Conservation (phyloP, 805 yeast species). For the Myxozyma mucilagina region DNA sequence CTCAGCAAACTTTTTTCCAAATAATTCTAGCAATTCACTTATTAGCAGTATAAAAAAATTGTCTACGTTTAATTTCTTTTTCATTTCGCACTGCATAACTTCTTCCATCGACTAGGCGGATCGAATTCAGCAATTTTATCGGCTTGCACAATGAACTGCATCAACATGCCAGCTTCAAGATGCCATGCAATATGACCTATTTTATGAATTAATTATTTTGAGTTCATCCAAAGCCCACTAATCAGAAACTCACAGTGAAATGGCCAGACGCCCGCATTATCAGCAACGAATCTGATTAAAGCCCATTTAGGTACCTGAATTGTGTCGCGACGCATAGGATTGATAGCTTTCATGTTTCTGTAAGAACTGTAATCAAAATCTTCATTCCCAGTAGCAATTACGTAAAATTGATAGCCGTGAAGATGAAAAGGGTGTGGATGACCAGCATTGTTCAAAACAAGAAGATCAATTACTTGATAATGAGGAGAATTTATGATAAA, state of each 20-base stretch:
- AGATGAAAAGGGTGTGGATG: conserved; percentile 93
- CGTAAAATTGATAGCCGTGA: conserved; percentile 84
- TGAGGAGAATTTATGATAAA: conserved; percentile 40
- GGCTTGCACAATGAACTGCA: conserved; percentile 46
- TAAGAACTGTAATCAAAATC: conserved; percentile 50
- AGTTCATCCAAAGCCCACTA: conserved; percentile 14
- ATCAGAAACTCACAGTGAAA: conserved; percentile 62
- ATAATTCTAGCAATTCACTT: too few species aligned
- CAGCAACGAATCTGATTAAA: conserved; percentile 61
- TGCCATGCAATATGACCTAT: conserved; percentile 98
- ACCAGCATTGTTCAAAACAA: conserved; percentile 69
- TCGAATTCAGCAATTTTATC: conserved; percentile 21
- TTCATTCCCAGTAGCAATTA: conserved; percentile 58
- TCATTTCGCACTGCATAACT: conserved; percentile 20
- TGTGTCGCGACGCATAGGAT: conserved; percentile 68
- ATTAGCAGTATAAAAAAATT: not conserved
- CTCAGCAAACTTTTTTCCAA: not conserved
- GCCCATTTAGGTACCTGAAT: conserved; percentile 66
- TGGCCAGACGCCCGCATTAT: conserved; percentile 91
- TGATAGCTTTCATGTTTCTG: conserved; percentile 44
- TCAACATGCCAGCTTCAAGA: conserved; percentile 93
- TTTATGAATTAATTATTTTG: conserved; percentile 56
- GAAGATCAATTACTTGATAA: conserved; percentile 56
- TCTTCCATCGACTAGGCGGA: conserved; percentile 35
- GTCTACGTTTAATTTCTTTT: not conserved